Conservation (phyloP, 768 basidiomycete species). For the Amanita muscaria region DNA sequence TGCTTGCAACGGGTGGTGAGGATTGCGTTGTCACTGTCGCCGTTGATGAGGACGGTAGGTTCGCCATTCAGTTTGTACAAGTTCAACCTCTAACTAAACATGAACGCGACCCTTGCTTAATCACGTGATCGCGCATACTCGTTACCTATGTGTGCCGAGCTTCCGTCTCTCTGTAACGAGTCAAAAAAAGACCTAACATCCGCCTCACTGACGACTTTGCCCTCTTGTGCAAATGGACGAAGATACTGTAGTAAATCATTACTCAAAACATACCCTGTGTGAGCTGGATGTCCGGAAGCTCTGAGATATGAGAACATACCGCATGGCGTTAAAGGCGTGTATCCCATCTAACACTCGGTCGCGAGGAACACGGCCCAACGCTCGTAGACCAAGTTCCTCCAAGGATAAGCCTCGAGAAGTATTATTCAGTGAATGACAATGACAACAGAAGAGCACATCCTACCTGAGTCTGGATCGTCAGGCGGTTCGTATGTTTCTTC, state of each 20-base stretch:
- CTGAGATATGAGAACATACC: conserved; percentile 34
- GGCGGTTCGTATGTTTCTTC: conserved; percentile 84
- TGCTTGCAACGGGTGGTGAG: conserved; percentile 22
- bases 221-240: conserved; percentile 71
- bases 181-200: conserved; percentile 69
- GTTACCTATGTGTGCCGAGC: no score
- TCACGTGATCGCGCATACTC: conserved; percentile 12
- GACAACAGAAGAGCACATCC: neutral
- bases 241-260: conserved; percentile 61
- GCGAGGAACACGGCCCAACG: conserved; percentile 62
- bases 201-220: conserved; percentile 62
- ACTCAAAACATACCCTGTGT: conserved; percentile 37
- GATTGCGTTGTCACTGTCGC: conserved; percentile 8
- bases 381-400: conserved; percentile 79
- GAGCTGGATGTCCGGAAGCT: no score
- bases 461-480: conserved; percentile 79
- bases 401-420: conserved; percentile 53
- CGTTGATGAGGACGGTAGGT: conserved; percentile 1
- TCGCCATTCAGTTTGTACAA: neutral
- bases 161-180: no score
- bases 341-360: conserved; percentile 80
- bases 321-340: conserved; percentile 75
- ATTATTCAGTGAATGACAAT: neutral
- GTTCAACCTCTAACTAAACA: conserved; percentile 7
- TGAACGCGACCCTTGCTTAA: conserved; percentile 8